Base-by-base conservation (phyloP, 257 asterid genomes). In the Capsicum chinense region DNA sequence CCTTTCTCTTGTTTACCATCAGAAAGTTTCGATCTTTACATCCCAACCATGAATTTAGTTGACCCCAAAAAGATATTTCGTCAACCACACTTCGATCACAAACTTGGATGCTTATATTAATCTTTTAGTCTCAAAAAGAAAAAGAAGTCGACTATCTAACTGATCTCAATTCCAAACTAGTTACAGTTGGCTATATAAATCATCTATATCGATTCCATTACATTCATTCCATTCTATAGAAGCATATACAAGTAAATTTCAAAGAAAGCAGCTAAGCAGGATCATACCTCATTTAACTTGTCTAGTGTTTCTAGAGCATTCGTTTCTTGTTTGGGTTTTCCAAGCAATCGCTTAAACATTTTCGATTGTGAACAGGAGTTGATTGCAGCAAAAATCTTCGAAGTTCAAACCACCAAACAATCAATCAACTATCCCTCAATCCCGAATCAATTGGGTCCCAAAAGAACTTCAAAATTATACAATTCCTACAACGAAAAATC, bases 281-380 rank as follows among this genome's bases (percentile, higher is more conserved):
- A 90, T 68, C 80, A 62, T 87, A 92, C 97, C 97, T 93, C 97
- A 58, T 89, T 92, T 74, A 93, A 81, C 90, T 93, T 93, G 88
- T 92, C 97, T 52, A 93, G 59, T 62, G 96, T 93, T 60, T 91
- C 92, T 78, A 92, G 89, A 87, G 97, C 92, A 91, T 87, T 89
- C 8, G 92, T 63, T 85, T 93, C 93, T 84, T 90, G 92, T 89
- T 90, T 91, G 16, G 96, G 94, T 88, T 92, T 92, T 79, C 97
- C 94, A 50, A 92, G 90, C n/a, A 93, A 79, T 80, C 92, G 90
- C 66, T 87, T 84, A 86, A 92, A 92, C 96, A 93, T 92, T 82
- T 83, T 88, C 69, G 89, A 85, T 47, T 73, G 19, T 50, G 12
- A 44, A 19, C 44, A 21, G 14, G 63, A 52, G 26, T 21, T 76